Percentiles rank a stretch among this genome's conserved stretches.
Conservation (phyloP, 208 protist species). For the Leishmania martiniquensis region DNA sequence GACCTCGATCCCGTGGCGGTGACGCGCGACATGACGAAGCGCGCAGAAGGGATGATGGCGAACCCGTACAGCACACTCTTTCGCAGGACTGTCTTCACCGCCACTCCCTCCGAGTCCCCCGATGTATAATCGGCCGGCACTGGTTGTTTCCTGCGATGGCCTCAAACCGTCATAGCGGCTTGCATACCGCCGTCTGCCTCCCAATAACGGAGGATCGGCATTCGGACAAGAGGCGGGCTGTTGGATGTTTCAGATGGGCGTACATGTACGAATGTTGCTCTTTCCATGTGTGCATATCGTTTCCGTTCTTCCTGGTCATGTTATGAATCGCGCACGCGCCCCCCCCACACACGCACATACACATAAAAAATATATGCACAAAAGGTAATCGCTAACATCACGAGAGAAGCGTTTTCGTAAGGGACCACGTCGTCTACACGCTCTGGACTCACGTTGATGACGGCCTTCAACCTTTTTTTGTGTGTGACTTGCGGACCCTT, state of each 20-base stretch:
- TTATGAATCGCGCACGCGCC: too few relatives aligned
- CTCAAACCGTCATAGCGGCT: too few relatives aligned
- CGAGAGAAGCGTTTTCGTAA: too few relatives aligned
- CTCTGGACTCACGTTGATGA: too few relatives aligned
- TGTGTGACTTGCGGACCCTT: too few relatives aligned
- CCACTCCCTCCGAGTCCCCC: neutral
- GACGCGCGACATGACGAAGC: conserved; percentile 32
- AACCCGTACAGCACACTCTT: conserved; percentile 41
- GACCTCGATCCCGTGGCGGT: conserved; percentile 59
- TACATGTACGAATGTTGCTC: neutral
- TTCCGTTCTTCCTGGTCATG: neutral
- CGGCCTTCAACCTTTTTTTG: too few relatives aligned
- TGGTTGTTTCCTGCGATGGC: neutral
- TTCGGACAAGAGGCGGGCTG: neutral
- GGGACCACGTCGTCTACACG: too few relatives aligned
- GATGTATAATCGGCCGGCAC: neutral
- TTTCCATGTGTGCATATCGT: neutral
- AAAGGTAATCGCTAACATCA: too few relatives aligned
- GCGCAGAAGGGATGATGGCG: conserved; percentile 22
- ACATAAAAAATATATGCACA: too few relatives aligned
- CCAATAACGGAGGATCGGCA: too few relatives aligned
- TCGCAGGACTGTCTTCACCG: neutral
- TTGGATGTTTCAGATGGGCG: neutral
- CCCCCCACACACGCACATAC: too few relatives aligned
- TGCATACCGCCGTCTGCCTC: too few relatives aligned